phyloP scores from a whole-genome alignment of 2,329 filamentous ascomycete genomes.

The Colletotrichum sp. region DNA sequence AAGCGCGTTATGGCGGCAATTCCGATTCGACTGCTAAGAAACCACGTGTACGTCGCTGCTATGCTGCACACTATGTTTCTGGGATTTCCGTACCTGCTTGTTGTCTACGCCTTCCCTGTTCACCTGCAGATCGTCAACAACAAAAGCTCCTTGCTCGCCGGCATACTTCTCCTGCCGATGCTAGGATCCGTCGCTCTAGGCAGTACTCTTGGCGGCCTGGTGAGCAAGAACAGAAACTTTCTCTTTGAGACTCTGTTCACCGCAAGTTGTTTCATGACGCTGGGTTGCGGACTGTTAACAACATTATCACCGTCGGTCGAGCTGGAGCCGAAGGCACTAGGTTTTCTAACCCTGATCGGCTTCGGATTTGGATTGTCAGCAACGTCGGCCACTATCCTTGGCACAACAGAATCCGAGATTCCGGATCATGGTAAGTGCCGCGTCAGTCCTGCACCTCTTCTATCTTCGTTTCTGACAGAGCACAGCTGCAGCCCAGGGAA shows the following conservation, averaged over 20 bases:
- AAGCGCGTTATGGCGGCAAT: slow-evolving; percentile 46
- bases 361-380: slow-evolving; percentile 57
- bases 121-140: slow-evolving; percentile 55
- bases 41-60: slow-evolving; percentile 48
- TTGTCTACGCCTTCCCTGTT: slow-evolving; percentile 55
- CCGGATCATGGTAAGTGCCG: slow-evolving; percentile 48
- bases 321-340: slow-evolving; percentile 51
- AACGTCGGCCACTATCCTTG: slow-evolving; percentile 52
- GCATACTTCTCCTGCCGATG: slow-evolving; percentile 60
- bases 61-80: slow-evolving; percentile 51
- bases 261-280: slow-evolving; percentile 45
- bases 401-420: slow-evolving; percentile 44
- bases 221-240: slow-evolving; percentile 47
- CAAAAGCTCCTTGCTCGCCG: slow-evolving; percentile 49
- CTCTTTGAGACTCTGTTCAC: slow-evolving; percentile 48
- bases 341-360: slow-evolving; percentile 56
- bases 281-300: slow-evolving; percentile 54
- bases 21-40: slow-evolving; percentile 52
- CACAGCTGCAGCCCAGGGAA: slow-evolving; percentile 56
- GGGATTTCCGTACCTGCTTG: slow-evolving; percentile 55
- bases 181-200: slow-evolving; percentile 52
- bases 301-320: slow-evolving; percentile 32
- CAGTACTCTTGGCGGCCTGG: slow-evolving; percentile 43
- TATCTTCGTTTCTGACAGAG: neutral
- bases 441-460: neutral